phyloP scores from a whole-genome alignment of 108 stramenopile genomes.

The Halocafeteria seosinensis region DNA sequence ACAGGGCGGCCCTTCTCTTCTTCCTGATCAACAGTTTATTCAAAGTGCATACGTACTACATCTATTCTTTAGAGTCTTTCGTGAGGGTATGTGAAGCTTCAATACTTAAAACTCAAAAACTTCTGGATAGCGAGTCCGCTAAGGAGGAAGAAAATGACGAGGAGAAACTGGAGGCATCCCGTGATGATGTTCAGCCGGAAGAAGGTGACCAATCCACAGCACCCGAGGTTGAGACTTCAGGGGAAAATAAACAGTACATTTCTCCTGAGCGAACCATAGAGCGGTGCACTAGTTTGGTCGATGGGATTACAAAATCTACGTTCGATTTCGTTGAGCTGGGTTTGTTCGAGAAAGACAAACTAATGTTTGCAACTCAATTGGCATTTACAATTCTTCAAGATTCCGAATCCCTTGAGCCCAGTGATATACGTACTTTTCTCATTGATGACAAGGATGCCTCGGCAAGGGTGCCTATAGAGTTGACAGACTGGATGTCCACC shows the following conservation, averaged over 20 bases:
- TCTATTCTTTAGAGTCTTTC: conserved; percentile 58
- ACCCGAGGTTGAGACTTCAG: too few relatives aligned
- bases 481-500: conserved; percentile 55
- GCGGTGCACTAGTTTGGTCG: conserved; percentile 39
- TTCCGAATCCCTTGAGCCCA: conserved; percentile 45
- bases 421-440: too few relatives aligned
- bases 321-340: conserved; percentile 56
- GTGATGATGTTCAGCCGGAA: too few relatives aligned
- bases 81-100: conserved; percentile 50
- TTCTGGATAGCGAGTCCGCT: too few relatives aligned
- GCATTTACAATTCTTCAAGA: conserved; percentile 47
- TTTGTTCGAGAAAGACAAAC: conserved; percentile 52
- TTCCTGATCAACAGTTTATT: conserved; percentile 58
- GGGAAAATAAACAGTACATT: too few relatives aligned
- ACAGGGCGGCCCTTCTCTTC: conserved; percentile 49
- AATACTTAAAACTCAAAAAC: too few relatives aligned
- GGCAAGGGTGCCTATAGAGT: conserved; percentile 28
- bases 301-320: conserved; percentile 43
- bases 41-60: conserved; percentile 63
- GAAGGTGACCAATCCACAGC: background rate
- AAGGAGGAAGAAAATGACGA: too few relatives aligned
- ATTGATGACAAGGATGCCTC: too few relatives aligned
- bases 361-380: conserved; percentile 53
- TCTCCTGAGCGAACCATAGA: conserved; percentile 33
- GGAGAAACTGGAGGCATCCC: too few relatives aligned